Evolutionary conservation across 1,139 yeast species (phyloP), one percentile per base, ranked within the genome.

Genomic region (Scheffersomyces insectosa): DNA sequence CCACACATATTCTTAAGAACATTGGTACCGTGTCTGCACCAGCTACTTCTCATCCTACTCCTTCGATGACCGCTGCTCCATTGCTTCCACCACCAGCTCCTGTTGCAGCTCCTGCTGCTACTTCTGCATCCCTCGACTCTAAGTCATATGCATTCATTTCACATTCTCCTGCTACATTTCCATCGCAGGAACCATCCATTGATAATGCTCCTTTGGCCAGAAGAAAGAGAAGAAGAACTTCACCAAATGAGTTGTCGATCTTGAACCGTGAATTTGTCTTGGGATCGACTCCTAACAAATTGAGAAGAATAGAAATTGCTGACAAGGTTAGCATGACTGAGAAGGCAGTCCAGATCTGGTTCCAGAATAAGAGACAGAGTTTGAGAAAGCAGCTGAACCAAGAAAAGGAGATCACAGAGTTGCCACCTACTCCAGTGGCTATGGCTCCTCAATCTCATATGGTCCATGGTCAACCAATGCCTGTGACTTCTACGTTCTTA

Each of bases 261-360:
- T 77, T 93, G 45, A 93, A 90, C 65, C 68, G 75, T 37, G 97
- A 89, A 67, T 93, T 91, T 59, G 76, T 77, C 45, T 60, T 71
- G 41, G 91, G 96, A 43, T 73, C 83, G 38, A 89, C 96, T 37
- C 99, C 98, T 38, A 85, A 86, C 62, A 85, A 85, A 62, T 68
- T 77, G 40, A 77, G 86, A 57, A 80, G 98, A 54, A 74, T 81
- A 38, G 85, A 82, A 50, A 87, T 93, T 52, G 96, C 97, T 12
- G 65, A 70, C 30, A 80, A 75, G 50, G 95, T 93, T 36, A 82
- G 82, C 50, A 93, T 91, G 98, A 80, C 93, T n/a, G 97, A 90
- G 63, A 90, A 90, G 63, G 96, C 97, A 1, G 96, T 93, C 28
- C 98, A 93, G 68, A 89, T 93, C 51, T 93, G 99, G 99, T 93